Evolutionary conservation across 106 monocot species (phyloP), one percentile per base, ranked within the genome.

Genomic region (Agapanthus africanus): DNA sequence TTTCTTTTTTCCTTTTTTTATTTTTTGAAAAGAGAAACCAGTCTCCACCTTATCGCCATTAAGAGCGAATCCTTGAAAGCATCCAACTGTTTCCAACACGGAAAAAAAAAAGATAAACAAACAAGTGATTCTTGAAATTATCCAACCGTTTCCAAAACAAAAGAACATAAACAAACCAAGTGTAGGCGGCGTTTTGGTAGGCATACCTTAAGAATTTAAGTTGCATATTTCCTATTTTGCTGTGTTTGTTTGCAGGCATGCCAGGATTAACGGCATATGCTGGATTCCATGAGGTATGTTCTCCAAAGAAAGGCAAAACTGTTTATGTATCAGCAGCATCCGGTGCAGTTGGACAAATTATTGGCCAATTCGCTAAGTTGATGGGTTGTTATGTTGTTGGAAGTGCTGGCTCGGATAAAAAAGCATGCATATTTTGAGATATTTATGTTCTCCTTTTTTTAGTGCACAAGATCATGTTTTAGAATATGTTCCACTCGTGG

Each of bases 291-390:
- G 72, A 72, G 72, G 21, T 63, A 2, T 72, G 72, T 30, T 46
- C 61, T 47, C 72, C 63, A 2, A 72, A 72, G 61, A 72, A 72
- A 42, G 72, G 72, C 30, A 63, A 72, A n/a, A 11, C 31, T 46
- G 72, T 72, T 44, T 72, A 34, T 49, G 34, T 72, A 47, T 72
- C 72, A 62, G 30, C 72, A 11, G 72, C 72, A 28, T 27, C 71
- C 0, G 71, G 71, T 28, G 71, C 71, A 11, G 71, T 71, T 22
- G 71, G 71, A 10, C 71, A 63, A 4, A 41, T 72, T 33, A 63
- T 72, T 11, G 72, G 72, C 15, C 72, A 72, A 21, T 72, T 72
- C 37, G 72, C 72, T 26, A 72, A 72, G 35, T n/a, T 72, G 14
- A 23, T 25, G 63, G 72, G 72, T 23, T 72, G 72, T 28, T 72